Conservation (phyloP, 495 filamentous ascomycete species). For the Letharia columbiana region DNA sequence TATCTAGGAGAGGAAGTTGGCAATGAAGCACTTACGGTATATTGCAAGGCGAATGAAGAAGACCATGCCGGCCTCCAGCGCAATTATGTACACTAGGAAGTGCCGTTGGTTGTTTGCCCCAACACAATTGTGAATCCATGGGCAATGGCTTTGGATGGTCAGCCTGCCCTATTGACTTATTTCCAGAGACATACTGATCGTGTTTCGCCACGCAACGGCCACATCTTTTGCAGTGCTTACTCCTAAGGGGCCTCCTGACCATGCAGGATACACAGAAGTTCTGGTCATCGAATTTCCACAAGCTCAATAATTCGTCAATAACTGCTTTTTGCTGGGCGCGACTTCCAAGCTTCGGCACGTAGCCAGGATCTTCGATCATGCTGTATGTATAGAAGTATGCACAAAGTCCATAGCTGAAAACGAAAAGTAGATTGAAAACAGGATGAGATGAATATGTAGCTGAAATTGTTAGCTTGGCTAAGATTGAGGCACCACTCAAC, state of each 20-base stretch:
- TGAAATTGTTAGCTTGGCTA: constrained; percentile 32
- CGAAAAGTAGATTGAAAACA: constrained; percentile 68
- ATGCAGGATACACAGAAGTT: constrained; percentile 94
- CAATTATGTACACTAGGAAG: constrained; percentile 82
- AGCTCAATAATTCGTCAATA: constrained; percentile 71
- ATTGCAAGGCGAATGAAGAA: constrained; percentile 47
- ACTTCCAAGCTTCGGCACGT: constrained; percentile 84
- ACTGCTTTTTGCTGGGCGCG: constrained; percentile 78
- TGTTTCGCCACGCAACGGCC: constrained; percentile 90
- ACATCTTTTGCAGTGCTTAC: constrained; percentile 91
- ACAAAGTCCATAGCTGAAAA: constrained; percentile 52
- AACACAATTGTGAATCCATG: constrained; percentile 95
- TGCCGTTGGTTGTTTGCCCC: constrained; percentile 91
- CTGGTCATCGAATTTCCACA: constrained; percentile 85
- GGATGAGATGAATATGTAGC: constrained; percentile 56
- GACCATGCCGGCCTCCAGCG: constrained; percentile 64
- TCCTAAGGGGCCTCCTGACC: constrained; percentile 80
- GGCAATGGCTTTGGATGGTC: constrained; percentile 71
- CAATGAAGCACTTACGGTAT: constrained; percentile 39
- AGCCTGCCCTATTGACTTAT: constrained; percentile 26
- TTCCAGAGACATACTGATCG: constrained; percentile 66
- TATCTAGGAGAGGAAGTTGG: constrained; percentile 5
- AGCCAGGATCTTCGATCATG: constrained; percentile 86
- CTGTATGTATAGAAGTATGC: constrained; percentile 77
- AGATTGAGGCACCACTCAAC: constrained; percentile 24